A percentile compares a stretch with the other conserved stretches of the same genome.
Conservation (phyloP, 75 land plant genomes). For the Sequoia sempervirens region DNA sequence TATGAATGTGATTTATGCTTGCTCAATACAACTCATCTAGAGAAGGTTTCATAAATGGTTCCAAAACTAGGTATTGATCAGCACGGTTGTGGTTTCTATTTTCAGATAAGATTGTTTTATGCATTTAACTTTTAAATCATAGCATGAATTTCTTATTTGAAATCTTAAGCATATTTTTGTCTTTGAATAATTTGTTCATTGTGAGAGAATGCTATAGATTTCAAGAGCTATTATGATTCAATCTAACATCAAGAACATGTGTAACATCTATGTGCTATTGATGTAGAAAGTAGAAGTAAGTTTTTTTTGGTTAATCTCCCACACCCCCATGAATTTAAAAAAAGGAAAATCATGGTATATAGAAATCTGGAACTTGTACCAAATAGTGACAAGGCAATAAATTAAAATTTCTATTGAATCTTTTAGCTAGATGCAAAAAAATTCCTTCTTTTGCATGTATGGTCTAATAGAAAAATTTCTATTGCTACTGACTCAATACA, state of each 20-base stretch:
- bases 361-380: conserved; percentile 67
- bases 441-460: background rate
- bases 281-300: no score
- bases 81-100: background rate
- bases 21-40: background rate
- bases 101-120: background rate
- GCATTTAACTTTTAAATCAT: background rate
- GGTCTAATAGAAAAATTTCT: background rate
- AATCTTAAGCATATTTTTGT: background rate
- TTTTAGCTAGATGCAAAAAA: background rate
- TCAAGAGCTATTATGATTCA: background rate
- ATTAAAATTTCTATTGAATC: background rate
- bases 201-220: background rate
- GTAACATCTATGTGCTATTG: background rate
- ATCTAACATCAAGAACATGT: background rate
- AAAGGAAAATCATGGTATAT: no score
- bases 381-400: conserved; percentile 72
- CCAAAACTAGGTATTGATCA: background rate
- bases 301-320: no score
- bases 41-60: background rate
- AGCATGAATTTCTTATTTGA: background rate
- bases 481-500: conserved; percentile 7
- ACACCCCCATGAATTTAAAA: no score
- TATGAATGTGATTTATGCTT: background rate
- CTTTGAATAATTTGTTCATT: background rate